Conservation (phyloP, 2,329 filamentous ascomycete genomes). For the Beauveria asiatica region DNA sequence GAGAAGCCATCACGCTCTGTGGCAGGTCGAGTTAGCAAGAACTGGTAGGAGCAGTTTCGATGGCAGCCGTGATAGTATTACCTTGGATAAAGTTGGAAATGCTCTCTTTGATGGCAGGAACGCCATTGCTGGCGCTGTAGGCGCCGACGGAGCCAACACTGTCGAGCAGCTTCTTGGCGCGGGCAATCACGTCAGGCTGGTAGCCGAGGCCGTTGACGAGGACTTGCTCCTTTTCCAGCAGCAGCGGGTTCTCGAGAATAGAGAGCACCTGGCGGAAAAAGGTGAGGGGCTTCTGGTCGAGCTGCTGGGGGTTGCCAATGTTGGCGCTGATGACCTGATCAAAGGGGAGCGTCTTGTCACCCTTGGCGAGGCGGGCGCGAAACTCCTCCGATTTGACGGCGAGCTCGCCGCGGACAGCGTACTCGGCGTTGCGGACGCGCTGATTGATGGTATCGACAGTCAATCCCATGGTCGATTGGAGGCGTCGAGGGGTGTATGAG, state of each 20-base stretch:
- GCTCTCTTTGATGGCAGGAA: constrained; percentile 76
- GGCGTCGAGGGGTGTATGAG: background rate
- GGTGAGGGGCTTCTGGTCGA: constrained; percentile 98
- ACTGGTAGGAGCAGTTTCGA: background rate
- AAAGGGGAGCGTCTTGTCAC: constrained; percentile 63
- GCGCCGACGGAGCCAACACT: constrained; percentile 87
- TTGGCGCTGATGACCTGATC: constrained; percentile 90
- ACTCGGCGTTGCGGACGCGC: constrained; percentile 77
- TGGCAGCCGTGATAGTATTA: constrained; percentile 30
- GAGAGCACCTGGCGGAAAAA: constrained; percentile 97
- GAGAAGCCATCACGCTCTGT: constrained; percentile 79
- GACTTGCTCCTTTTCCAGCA: constrained; percentile 78
- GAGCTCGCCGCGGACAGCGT: constrained; percentile 93
- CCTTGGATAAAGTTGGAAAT: constrained; percentile 89
- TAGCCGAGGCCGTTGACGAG: constrained; percentile 71
- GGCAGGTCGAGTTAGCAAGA: background rate
- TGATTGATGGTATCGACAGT: constrained; percentile 87
- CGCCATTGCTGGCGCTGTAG: constrained; percentile 91
- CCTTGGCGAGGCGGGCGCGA: constrained; percentile 61
- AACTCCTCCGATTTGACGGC: constrained; percentile 90
- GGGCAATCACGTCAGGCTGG: constrained; percentile 78
- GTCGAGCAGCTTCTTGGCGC: constrained; percentile 71
- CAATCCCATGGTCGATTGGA: constrained; percentile 39
- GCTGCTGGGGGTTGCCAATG: constrained; percentile 97
- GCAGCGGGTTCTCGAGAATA: constrained; percentile 77